phyloP scores from a whole-genome alignment of 306 rosid genomes.

The Cucurbita maxima region DNA sequence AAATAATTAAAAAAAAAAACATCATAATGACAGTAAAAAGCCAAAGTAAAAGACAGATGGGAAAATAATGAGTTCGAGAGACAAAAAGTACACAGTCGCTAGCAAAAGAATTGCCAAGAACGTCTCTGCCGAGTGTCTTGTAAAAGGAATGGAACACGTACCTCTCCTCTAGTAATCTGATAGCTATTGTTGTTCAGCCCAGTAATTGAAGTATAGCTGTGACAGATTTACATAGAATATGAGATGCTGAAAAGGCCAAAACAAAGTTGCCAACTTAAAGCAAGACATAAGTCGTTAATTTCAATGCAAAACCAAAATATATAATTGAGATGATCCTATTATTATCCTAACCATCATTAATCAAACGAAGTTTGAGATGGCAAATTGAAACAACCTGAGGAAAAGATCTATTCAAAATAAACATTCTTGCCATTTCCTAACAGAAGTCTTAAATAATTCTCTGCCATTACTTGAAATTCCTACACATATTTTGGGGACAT shows the following conservation, averaged over 20 bases:
- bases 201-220: conserved; percentile 51
- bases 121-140: neutral
- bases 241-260: neutral
- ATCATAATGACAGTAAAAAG: neutral
- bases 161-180: conserved; percentile 87
- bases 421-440: neutral
- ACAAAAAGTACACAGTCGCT: neutral
- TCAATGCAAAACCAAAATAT: neutral
- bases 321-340: neutral
- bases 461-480: neutral
- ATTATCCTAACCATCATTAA: neutral
- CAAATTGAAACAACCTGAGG: neutral
- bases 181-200: conserved; percentile 89
- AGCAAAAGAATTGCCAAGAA: neutral
- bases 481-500: neutral
- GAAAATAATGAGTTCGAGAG: too few relatives aligned
- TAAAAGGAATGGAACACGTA: conserved; percentile 2
- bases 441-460: neutral
- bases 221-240: neutral
- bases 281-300: neutral
- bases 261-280: neutral
- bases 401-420: neutral
- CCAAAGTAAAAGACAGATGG: neutral
- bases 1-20: neutral
- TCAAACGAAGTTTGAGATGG: neutral